Evolutionary conservation across 1,284 basidiomycete species (phyloP), one percentile per base, ranked within the genome.

Genomic region (Fistulina hepatica): DNA sequence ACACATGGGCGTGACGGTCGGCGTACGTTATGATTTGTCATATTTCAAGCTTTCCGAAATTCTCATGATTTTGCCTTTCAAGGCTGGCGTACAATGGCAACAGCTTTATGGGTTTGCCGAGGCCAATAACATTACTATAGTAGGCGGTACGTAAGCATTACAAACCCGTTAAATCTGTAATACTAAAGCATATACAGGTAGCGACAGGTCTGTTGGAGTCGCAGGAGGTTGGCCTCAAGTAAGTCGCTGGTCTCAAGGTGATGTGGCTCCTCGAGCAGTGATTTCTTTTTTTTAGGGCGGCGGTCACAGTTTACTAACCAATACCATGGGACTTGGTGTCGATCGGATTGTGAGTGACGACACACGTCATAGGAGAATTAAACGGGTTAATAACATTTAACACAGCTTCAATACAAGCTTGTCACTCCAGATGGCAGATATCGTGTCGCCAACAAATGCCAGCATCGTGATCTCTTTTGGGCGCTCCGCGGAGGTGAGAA

Each of bases 401-500:
- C 22, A 15, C 31, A 62, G 59, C 52, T 65, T 3, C 51, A 65
- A 41, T 63, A 58, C 56, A 60, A 60, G 39, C 49, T 66, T 9
- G 63, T 68, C 3, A 65, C 62, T 3, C 60, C 64, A 4, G 60
- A 63, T 40, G 65, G 64, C 1, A 23, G 53, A 23, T 49, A 54
- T 34, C 49, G 57, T 12, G 54, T 50, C 6, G 63, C 56, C 3
- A 66, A 64, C 42, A 49, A 47, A 22, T 66, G 61, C 41, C 58
- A 64, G 39, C 62, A 65, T 39, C 22, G 52, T 39, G 62, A 66
- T 49, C 49, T 67, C 3, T 68, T 65, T 49, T 68, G 58, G 35
- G 65, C 65, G 19, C 51, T 68, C 2, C 59, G 65, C 22, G 65
- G 65, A 12, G 65, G 62, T n/a, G n/a, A n/a, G n/a, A n/a, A n/a